Base-by-base conservation (phyloP, 192 early-diverging fungal species). In the Entrophospora sp. region DNA sequence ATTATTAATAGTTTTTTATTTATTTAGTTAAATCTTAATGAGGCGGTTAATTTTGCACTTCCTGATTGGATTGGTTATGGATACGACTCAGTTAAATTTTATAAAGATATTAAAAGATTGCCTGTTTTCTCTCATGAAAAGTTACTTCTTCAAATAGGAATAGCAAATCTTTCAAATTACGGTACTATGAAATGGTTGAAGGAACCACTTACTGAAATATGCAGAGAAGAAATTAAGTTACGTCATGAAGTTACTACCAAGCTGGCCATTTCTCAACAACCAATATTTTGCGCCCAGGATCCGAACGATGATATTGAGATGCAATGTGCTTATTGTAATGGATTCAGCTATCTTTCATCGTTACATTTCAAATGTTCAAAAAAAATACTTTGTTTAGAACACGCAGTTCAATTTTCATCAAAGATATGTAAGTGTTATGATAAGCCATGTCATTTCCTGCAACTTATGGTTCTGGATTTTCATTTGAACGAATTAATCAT, bases 51-150 rank as follows among this genome's bases (percentile, higher is more conserved):
- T 74, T 98, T 98, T 85, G 93, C 96, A 9, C 82, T 89, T 7
- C 80, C 89, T 4, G 89, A 96, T 70, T 98, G 96, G 96, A 77
- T 93, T 53, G 81, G 87, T 4, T 87, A 76, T 66, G 96, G 91
- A 36, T 61, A 83, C 1, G 80, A 83, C n/a, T 94, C 93, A 69
- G 88, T 87, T 5, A 69, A 81, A 46, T 85, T 88, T 34, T 98
- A 98, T 77, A 83, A 88, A 61, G 77, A 81, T 61, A 90, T 88
- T 67, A 75, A 73, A 32, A 84, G 90, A 31, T 85, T 84, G 49
- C 96, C 94, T 2, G 91, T 93, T 1, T 98, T 96, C 70, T 94
- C 90, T 13, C 96, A 98, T 79, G 96, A 98, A 48, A 92, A 95
- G 71, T 77, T 98, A 48, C 64, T 92, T n/a, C 64, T 89, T 42